Evolutionary conservation across 495 filamentous ascomycete genomes (phyloP).

Genomic region (Entonaema liquescens): DNA sequence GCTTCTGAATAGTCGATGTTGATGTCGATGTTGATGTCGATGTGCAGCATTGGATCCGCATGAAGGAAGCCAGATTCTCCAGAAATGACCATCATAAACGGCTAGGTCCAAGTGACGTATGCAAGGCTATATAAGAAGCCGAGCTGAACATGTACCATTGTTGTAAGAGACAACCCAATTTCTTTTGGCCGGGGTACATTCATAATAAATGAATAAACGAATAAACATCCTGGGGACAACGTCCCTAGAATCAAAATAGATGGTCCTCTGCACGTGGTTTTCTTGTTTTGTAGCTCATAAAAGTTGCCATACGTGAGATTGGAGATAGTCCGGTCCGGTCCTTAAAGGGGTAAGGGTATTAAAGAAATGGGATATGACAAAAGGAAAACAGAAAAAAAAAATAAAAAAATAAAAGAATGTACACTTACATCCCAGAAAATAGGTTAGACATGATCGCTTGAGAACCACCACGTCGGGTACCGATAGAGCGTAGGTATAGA

Average conservation of each 20-base stretch:
- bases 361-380: background rate
- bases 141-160: conserved; percentile 13
- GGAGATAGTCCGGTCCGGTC: background rate
- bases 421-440: conserved; percentile 81
- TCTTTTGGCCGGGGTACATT: conserved; percentile 14
- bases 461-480: conserved; percentile 36
- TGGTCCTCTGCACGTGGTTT: conserved; percentile 5
- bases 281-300: conserved; percentile 7
- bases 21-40: too few relatives aligned
- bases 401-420: conserved; percentile 24
- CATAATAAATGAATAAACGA: conserved; percentile 17
- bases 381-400: conserved; percentile 19
- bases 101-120: conserved; percentile 12
- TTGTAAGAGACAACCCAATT: conserved; percentile 11
- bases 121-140: conserved; percentile 26
- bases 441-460: conserved; percentile 72
- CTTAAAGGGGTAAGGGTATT: conserved; percentile 3
- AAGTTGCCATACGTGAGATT: conserved; percentile 5
- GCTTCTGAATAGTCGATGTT: background rate
- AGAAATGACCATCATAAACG: conserved; percentile 15
- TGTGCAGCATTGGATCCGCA: conserved; percentile 5
- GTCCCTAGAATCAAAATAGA: conserved; percentile 9
- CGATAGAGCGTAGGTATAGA: conserved; percentile 20
- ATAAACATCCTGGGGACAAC: conserved; percentile 5
- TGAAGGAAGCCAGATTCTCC: conserved; percentile 15